A percentile compares a stretch with the other conserved stretches of the same genome.
Conservation (phyloP, 768 basidiomycete genomes). For the Trametes sanguinea region DNA sequence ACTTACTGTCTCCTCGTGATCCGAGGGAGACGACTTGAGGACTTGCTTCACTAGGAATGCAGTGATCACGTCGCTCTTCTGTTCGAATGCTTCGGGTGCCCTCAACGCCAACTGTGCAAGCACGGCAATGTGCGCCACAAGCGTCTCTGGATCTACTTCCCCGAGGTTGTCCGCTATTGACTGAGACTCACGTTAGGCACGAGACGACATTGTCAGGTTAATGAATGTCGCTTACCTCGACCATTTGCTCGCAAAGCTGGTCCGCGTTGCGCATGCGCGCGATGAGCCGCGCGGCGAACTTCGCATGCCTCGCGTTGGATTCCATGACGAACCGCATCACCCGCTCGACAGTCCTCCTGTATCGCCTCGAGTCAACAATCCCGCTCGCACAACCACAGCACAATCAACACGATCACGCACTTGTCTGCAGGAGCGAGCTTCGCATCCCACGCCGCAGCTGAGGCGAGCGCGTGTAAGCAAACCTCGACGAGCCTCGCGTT, state of each 20-base stretch:
- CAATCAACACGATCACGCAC: constrained; percentile 44
- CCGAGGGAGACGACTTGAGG: constrained; percentile 51
- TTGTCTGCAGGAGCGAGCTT: constrained; percentile 61
- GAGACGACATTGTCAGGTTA: too few species aligned
- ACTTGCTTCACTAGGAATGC: constrained; percentile 69
- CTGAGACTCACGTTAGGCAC: constrained; percentile 39
- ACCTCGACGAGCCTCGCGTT: constrained; percentile 57
- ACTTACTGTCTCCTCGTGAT: constrained; percentile 16
- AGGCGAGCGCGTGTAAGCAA: constrained; percentile 75
- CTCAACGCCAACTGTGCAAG: constrained; percentile 74
- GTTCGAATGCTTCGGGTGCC: constrained; percentile 74
- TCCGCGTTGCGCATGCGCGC: constrained; percentile 57
- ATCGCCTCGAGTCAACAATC: constrained; percentile 2
- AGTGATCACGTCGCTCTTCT: constrained; percentile 73
- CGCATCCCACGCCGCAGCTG: constrained; percentile 60
- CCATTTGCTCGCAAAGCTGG: constrained; percentile 51
- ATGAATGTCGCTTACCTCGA: constrained; percentile 54
- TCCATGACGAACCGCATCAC: constrained; percentile 60
- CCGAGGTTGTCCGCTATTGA: constrained; percentile 55
- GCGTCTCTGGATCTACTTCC: constrained; percentile 46
- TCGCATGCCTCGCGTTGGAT: constrained; percentile 67
- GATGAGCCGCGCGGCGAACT: constrained; percentile 81
- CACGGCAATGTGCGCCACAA: constrained; percentile 69
- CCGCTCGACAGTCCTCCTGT: constrained; percentile 68
- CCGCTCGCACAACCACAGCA: not conserved